Evolutionary conservation across 2,329 filamentous ascomycete genomes (phyloP).

Genomic region (Hymenoscyphus infarciens): DNA sequence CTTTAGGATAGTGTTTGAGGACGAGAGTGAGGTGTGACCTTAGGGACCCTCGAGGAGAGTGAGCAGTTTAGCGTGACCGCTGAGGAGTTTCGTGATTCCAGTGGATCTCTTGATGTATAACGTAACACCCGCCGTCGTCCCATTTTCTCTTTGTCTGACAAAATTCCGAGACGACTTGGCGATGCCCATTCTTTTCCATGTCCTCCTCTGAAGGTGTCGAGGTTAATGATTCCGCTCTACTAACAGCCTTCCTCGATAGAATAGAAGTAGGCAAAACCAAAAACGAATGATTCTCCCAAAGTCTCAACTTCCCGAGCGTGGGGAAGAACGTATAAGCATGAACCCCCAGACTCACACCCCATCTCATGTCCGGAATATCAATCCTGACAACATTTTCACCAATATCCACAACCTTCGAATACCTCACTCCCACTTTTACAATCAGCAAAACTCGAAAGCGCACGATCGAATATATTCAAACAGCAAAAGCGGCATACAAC

Average conservation of each 20-base stretch:
- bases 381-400: constrained; percentile 38
- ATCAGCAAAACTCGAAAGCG: constrained; percentile 40
- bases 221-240: constrained; percentile 37
- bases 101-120: constrained; percentile 37
- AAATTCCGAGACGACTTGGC: neutral
- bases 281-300: constrained; percentile 44
- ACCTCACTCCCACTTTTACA: constrained; percentile 37
- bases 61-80: constrained; percentile 28
- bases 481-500: constrained; percentile 41
- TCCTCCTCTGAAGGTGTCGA: constrained; percentile 45
- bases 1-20: constrained; percentile 27
- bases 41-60: constrained; percentile 43
- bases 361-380: constrained; percentile 41
- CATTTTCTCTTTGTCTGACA: neutral
- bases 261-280: constrained; percentile 37
- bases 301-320: constrained; percentile 35
- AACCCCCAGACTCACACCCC: constrained; percentile 33
- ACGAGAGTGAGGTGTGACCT: constrained; percentile 27
- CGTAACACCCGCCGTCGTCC: constrained; percentile 8
- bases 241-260: constrained; percentile 30
- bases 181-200: constrained; percentile 4
- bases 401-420: constrained; percentile 39
- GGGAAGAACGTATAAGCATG: constrained; percentile 50
- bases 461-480: constrained; percentile 46
- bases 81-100: constrained; percentile 38